Conservation (phyloP, 805 yeast species). For the Komagataella phaffii region DNA sequence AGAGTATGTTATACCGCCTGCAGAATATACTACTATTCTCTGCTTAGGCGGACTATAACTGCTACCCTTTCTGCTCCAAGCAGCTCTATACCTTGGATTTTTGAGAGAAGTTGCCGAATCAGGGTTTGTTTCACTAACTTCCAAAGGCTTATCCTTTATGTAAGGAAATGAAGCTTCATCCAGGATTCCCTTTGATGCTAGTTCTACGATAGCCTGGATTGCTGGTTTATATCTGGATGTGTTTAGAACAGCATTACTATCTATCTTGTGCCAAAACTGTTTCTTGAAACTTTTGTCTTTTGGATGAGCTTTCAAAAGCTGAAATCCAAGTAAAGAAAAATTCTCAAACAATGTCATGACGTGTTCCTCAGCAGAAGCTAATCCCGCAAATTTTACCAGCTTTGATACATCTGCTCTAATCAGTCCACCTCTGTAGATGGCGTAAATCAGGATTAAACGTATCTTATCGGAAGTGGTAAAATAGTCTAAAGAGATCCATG, state of each 20-base stretch:
- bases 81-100: slow-evolving; percentile 60
- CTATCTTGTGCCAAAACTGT: slow-evolving; percentile 41
- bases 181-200: slow-evolving; percentile 35
- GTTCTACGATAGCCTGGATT: slow-evolving; percentile 40
- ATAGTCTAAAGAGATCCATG: slow-evolving; percentile 32
- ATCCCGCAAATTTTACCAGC: slow-evolving; percentile 41
- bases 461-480: slow-evolving; percentile 54
- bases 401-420: slow-evolving; percentile 61
- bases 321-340: slow-evolving; percentile 27
- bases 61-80: slow-evolving; percentile 28
- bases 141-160: slow-evolving; percentile 59
- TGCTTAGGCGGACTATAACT: slow-evolving; percentile 29
- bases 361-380: slow-evolving; percentile 23
- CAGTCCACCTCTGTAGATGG: slow-evolving; percentile 72
- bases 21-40: slow-evolving; percentile 63
- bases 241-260: slow-evolving; percentile 37
- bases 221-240: slow-evolving; percentile 70
- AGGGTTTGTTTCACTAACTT: slow-evolving; percentile 11
- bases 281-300: slow-evolving; percentile 30
- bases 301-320: slow-evolving; percentile 22
- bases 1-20: slow-evolving; percentile 83
- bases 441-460: slow-evolving; percentile 62
- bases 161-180: slow-evolving; percentile 58
- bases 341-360: slow-evolving; percentile 43
- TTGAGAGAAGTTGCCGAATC: slow-evolving; percentile 37